phyloP scores from a whole-genome alignment of 495 filamentous ascomycete species.

The Podospora australis region DNA sequence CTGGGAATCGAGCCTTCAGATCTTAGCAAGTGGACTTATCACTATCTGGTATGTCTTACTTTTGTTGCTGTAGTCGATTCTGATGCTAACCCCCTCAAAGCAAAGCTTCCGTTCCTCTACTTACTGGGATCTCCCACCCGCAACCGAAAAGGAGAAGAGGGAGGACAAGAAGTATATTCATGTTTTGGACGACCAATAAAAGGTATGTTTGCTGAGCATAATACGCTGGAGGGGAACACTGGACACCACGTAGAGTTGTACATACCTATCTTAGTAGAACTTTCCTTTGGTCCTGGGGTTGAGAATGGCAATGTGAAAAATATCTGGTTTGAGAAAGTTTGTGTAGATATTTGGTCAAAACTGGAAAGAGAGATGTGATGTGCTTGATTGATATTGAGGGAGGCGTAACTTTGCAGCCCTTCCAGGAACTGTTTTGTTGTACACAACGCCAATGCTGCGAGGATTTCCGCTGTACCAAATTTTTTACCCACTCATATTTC shows the following conservation, averaged over 20 bases:
- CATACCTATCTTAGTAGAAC: slow-evolving; percentile 40
- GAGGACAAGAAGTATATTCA: slow-evolving; percentile 97
- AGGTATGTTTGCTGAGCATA: slow-evolving; percentile 20
- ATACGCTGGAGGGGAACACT: slow-evolving; percentile 7
- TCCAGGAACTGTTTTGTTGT: too few relatives aligned
- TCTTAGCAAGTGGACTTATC: slow-evolving; percentile 73
- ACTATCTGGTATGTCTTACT: slow-evolving; percentile 70
- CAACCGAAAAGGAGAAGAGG: slow-evolving; percentile 86
- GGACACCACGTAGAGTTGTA: slow-evolving; percentile 12
- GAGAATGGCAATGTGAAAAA: slow-evolving; percentile 7
- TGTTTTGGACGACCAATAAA: slow-evolving; percentile 79
- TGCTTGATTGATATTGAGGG: background rate
- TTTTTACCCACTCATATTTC: background rate
- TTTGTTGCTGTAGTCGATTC: background rate
- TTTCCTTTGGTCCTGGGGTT: slow-evolving; percentile 13
- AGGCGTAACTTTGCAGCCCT: slow-evolving; percentile 1
- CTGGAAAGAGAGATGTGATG: background rate
- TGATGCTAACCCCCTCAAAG: slow-evolving; percentile 40
- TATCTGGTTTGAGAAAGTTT: too few relatives aligned
- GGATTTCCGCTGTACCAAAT: too few relatives aligned
- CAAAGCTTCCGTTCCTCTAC: slow-evolving; percentile 75
- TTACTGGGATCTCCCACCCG: slow-evolving; percentile 88
- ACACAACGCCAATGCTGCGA: too few relatives aligned
- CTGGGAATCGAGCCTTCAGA: slow-evolving; percentile 82
- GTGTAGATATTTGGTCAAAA: too few relatives aligned